phyloP scores from a whole-genome alignment of 2,329 filamentous ascomycete species.

The Pseudocercospora vitis region DNA sequence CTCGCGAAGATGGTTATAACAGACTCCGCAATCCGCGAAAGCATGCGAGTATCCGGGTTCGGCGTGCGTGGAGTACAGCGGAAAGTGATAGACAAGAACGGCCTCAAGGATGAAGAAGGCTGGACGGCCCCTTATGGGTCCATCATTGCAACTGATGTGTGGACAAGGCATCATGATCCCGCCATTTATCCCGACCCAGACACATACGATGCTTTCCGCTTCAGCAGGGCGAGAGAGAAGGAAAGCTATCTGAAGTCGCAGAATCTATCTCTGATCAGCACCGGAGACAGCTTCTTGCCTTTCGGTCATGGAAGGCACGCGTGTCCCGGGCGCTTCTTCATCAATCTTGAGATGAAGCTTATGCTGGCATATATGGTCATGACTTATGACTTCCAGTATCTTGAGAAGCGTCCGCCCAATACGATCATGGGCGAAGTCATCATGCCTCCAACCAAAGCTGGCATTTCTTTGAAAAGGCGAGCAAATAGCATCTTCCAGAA shows the following conservation, averaged over 20 bases:
- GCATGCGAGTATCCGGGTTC: slow-evolving; percentile 25
- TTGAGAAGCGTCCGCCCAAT: neutral
- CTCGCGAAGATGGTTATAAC: slow-evolving; percentile 26
- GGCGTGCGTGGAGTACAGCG: slow-evolving; percentile 20
- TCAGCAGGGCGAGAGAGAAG: slow-evolving; percentile 21
- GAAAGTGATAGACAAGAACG: slow-evolving; percentile 28
- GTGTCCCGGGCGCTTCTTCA: slow-evolving; percentile 46
- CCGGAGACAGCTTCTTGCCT: slow-evolving; percentile 27
- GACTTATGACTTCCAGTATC: slow-evolving; percentile 33
- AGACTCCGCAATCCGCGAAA: slow-evolving; percentile 35
- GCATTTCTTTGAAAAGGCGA: neutral
- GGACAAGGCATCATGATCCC: slow-evolving; percentile 32
- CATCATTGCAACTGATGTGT: slow-evolving; percentile 25
- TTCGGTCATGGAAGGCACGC: slow-evolving; percentile 31
- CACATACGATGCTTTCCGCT: slow-evolving; percentile 33
- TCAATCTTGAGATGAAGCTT: slow-evolving; percentile 32
- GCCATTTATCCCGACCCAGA: slow-evolving; percentile 28
- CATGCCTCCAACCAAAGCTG: neutral
- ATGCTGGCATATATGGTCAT: slow-evolving; percentile 2
- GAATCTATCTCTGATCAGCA: slow-evolving; percentile 25
- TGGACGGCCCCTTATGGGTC: slow-evolving; percentile 26
- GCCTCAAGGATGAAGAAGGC: slow-evolving; percentile 31
- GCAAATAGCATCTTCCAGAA: neutral
- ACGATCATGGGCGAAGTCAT: neutral
- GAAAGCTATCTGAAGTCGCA: slow-evolving; percentile 10